Conservation (phyloP, 192 early-diverging fungal genomes). For the Coemansia sp. region DNA sequence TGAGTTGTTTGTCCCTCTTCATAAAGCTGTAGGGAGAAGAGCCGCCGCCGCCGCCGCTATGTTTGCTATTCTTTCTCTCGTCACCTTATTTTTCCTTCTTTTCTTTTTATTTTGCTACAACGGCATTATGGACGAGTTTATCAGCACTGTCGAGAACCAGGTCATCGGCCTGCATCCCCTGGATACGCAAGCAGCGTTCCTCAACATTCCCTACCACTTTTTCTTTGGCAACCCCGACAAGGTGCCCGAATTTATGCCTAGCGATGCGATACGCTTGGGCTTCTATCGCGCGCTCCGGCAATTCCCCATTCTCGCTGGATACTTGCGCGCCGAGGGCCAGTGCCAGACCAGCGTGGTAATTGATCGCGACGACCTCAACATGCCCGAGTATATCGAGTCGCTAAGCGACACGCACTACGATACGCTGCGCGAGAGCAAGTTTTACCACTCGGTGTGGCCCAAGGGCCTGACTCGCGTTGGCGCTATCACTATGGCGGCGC, state of each 20-base stretch:
- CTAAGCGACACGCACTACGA: conserved; percentile 10
- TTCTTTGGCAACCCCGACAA: conserved; percentile 32
- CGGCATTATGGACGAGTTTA: conserved; percentile 46
- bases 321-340: conserved; percentile 13
- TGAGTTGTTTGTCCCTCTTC: too few species aligned
- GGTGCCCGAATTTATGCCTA: conserved; percentile 47
- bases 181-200: conserved; percentile 52
- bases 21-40: too few species aligned
- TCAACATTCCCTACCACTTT: conserved; percentile 50
- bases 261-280: conserved; percentile 12
- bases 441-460: conserved; percentile 46
- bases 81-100: too few species aligned
- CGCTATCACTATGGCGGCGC: conserved; percentile 41
- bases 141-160: conserved; percentile 32
- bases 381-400: conserved; percentile 52
- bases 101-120: too few species aligned
- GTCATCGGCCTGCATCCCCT: conserved; percentile 42
- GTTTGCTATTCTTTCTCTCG: too few species aligned
- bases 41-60: too few species aligned
- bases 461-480: conserved; percentile 23
- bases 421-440: conserved; percentile 23
- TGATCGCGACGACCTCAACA: conserved; percentile 33
- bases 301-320: conserved; percentile 41
- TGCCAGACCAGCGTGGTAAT: conserved; percentile 27
- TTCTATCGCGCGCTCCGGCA: conserved; percentile 41